Evolutionary conservation across 2,329 filamentous ascomycete genomes (phyloP), one percentile per base, ranked within the genome.

Genomic region (Phaeosphaeria sp.): DNA sequence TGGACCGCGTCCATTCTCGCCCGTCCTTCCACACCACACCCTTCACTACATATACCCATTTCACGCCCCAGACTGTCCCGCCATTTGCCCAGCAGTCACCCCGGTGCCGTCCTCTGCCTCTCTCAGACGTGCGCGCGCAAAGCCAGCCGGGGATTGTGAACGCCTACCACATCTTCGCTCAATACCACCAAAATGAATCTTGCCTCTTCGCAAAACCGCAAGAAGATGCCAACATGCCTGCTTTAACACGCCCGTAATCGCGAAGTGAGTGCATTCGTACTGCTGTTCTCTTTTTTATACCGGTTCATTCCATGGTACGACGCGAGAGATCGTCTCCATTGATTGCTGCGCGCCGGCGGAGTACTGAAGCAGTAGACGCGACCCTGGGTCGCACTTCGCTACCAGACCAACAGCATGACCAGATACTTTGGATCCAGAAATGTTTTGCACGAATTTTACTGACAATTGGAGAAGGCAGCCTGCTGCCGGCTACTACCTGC

Each of bases 191-290:
- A 50, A 20, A 71, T 71, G 68, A 63, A 65, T 56, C 63, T 68
- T 57, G 64, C 66, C 67, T 66, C 62, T 63, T 66, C 62, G 64
- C 64, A 64, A 59, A 55, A 55, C 51, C 61, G 64, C 67, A 69
- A 70, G 62, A 69, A 65, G 65, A 64, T 58, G 51, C 58, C 59
- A 66, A 62, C 48, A 71, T 71, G 68, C 66, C 56, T 67, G 54
- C 67, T 71, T 61, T 69, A 63, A 67, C 55, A 56, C 56, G 52
- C 46, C 65, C 56, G 58, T 71, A 64, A 69, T 59, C 55, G 63
- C 68, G 60, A 65, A 65, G 68, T 71, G 62, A 62, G 67, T 66
- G 25, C 3, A 20, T 25, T 20, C 44, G 15, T 36, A 17, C 7
- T 22, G 23, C n/a, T 18, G 20, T 48, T 27, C 15, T 30, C 36